Base-by-base conservation (phyloP, 208 protist species). In the Trypanosoma vivax region DNA sequence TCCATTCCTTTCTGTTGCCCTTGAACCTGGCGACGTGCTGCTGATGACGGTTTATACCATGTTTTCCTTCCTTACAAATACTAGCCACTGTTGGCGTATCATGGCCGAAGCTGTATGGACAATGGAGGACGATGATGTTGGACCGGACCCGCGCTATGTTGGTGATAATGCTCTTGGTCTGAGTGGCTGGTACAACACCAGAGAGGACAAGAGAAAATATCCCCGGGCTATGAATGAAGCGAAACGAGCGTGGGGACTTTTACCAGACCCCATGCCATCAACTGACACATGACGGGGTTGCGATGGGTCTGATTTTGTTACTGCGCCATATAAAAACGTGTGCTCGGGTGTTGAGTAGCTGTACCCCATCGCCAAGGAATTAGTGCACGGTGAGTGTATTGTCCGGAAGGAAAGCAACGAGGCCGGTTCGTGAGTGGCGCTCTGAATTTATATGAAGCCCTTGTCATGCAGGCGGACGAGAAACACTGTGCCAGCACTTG, bases 31-130 rank as follows among this genome's bases (percentile, higher is more conserved):
- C 10, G 87, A 94, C 47, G 39, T 94, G 21, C 58, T 94, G 19
- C 66, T 94, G 41, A 65, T 88, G 13, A 90, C 83, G 1, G 77
- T 90, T 6, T 94, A 94, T 69, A 88, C 83, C 10, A 94, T 94
- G 87, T 62, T 80, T 39, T 37, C 60, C 18, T 94, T 84, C 50
- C 51, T 91, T 16, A 87, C 76, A 2, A 94, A 94, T 50, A 71
- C 70, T 24, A 80, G 77, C 9, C 70, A 57, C 51, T 75, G 55
- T 53, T 90, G 81, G 79, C 73, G 87, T 5, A 34, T 94, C 5
- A 74, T 83, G 58, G 74, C 63, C 13, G 80, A 90, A 63, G 56
- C 76, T 9, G 70, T 83, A 18, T 94, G 87, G 87, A 90, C 73
- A 14, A 90, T 94, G 80, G 81, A 90, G 40, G 82, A 76, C 24